Evolutionary conservation across 2,329 filamentous ascomycete species (phyloP).

Genomic region (Diatrype stigma): DNA sequence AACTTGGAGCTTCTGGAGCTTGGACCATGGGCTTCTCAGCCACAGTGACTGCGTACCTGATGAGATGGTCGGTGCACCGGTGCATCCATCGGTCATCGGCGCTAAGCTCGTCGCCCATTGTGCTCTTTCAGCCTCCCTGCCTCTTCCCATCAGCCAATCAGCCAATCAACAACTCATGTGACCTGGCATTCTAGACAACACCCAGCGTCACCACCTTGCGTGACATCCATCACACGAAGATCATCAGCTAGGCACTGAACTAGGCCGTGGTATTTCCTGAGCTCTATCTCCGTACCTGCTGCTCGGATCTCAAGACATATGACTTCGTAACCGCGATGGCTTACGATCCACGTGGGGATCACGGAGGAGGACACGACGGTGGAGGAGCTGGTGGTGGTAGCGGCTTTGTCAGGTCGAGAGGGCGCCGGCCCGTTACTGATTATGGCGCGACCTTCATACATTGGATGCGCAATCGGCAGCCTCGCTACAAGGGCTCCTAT

Average conservation of each 20-base stretch:
- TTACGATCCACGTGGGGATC: slow-evolving; percentile 51
- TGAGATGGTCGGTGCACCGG: not conserved
- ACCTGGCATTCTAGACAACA: not conserved
- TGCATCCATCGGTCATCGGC: no score
- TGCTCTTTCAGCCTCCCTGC: not conserved
- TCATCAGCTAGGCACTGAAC: not conserved
- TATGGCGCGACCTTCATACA: slow-evolving; percentile 87
- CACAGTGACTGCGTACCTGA: no score
- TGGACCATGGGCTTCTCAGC: no score
- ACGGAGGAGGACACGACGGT: slow-evolving; percentile 33
- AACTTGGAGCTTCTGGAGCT: no score
- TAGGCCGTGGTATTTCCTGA: not conserved
- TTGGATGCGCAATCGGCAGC: slow-evolving; percentile 82
- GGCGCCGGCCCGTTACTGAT: slow-evolving; percentile 73
- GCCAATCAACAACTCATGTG: not conserved
- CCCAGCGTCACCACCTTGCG: not conserved
- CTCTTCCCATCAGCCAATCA: no score
- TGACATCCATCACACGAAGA: not conserved
- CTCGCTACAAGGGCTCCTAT: slow-evolving; percentile 68
- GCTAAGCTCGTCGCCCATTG: not conserved
- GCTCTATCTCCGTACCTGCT: not conserved
- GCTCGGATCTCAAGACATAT: slow-evolving; percentile 6
- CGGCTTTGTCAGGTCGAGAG: slow-evolving; percentile 45
- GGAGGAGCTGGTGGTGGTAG: slow-evolving; percentile 40
- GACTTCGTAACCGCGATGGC: slow-evolving; percentile 37